These are phyloP conservation scores for Russula brevipes DNA, from an alignment of 768 basidiomycete species.

Conservation along the genomic window DNA sequence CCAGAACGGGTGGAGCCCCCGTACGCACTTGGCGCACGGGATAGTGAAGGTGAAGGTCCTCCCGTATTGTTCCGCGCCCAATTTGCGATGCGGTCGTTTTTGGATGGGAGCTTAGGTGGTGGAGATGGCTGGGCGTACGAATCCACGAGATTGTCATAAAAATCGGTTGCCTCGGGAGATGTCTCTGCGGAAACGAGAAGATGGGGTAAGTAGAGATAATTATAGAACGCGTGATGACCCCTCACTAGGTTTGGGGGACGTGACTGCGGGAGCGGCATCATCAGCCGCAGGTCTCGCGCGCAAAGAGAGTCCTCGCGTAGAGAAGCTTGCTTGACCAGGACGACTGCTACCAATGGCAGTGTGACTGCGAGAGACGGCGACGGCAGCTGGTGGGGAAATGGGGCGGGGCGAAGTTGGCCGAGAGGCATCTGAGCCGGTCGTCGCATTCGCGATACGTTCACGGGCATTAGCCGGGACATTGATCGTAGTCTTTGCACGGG, in stretches of 20 bases:
- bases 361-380: constrained; percentile 19
- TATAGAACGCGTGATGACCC: constrained; percentile 17
- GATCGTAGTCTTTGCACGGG: constrained; percentile 57
- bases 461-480: constrained; percentile 46
- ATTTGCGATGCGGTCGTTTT: constrained; percentile 46
- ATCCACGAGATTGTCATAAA: constrained; percentile 73
- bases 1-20: constrained; percentile 43
- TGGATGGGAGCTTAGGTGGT: constrained; percentile 36
- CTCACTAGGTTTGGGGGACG: constrained; percentile 33
- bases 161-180: constrained; percentile 41
- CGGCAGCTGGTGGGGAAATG: neutral
- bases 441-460: constrained; percentile 32
- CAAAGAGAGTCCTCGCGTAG: constrained; percentile 46
- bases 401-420: constrained; percentile 15
- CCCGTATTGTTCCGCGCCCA: constrained; percentile 53
- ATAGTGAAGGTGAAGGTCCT: constrained; percentile 26
- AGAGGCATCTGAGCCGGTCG: neutral
- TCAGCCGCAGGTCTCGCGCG: constrained; percentile 34
- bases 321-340: constrained; percentile 39
- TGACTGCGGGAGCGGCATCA: constrained; percentile 20
- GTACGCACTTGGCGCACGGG: constrained; percentile 44
- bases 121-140: constrained; percentile 59
- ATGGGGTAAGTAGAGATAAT: neutral
- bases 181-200: neutral
- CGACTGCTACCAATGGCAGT: constrained; percentile 15